phyloP scores from a whole-genome alignment of 108 stramenopile genomes.

The Craspedostauros australis region DNA sequence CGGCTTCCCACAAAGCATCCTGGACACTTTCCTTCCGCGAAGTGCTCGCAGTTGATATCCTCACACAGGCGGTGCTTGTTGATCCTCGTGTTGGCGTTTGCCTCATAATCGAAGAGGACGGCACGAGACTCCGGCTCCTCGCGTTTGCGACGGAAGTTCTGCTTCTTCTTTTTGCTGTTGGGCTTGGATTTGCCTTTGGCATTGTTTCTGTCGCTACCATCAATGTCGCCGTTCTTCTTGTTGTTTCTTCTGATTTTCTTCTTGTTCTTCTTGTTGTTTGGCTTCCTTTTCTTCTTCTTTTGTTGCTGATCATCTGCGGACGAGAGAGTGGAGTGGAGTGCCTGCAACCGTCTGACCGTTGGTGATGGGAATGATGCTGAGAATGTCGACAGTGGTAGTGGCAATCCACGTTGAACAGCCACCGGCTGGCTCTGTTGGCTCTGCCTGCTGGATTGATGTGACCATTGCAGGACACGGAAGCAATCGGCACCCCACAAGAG shows the following conservation, averaged over 20 bases:
- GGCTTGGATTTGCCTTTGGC: background rate
- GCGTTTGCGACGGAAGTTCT: background rate
- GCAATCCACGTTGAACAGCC: no score
- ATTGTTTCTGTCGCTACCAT: background rate
- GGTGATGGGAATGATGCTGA: no score
- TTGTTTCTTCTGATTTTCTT: background rate
- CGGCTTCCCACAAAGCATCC: conserved; percentile 51
- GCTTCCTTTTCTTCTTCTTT: conserved; percentile 10
- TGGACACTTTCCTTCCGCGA: conserved; percentile 56
- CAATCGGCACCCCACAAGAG: no score
- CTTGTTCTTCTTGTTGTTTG: background rate
- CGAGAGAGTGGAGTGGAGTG: no score
- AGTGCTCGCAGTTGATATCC: conserved; percentile 49
- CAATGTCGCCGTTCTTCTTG: background rate
- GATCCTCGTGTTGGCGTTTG: conserved; percentile 15
- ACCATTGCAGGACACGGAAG: no score
- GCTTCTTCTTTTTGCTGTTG: conserved; percentile 1
- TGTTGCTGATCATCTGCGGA: no score
- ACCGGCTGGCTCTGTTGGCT: no score
- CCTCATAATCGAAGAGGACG: conserved; percentile 26
- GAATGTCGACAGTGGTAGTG: no score
- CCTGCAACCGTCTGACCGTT: no score
- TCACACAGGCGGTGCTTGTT: conserved; percentile 18
- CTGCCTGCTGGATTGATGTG: no score
- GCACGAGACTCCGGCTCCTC: conserved; percentile 15